Evolutionary conservation across 2,329 filamentous ascomycete species (phyloP), one percentile per base, ranked within the genome.

Genomic region (Byssothecium circinans): DNA sequence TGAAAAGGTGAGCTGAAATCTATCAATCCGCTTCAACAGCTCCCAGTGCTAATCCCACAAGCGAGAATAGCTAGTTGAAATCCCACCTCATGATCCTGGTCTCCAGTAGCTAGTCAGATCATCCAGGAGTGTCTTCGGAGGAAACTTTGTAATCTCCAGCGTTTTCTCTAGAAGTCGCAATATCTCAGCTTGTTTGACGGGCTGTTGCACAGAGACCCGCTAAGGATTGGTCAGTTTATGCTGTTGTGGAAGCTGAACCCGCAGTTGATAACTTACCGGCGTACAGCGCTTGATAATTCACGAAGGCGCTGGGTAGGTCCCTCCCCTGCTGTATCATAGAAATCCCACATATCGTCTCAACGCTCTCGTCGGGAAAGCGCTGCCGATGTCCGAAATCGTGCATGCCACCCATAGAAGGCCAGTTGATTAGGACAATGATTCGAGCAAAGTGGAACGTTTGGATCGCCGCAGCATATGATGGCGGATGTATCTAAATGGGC

Each of bases 401-500:
- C 38, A 78, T 74, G 0, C 78, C 79, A 2, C 77, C 76, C 10
- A 71, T 67, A 0, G 75, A 76, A 1, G 80, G 80, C 38, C 78
- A 74, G 42, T 82, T 76, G 39, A 82, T 71, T 1, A 80, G 66
- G 1, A 82, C 71, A 0, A 83, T 65, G 35, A 82, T 78, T 8
- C 75, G 72, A 0, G 80, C 78, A 49, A 81, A 78, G 53, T 75
- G 74, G 52, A 80, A 77, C 12, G 77, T 73, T 53, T 82, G 80
- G 5, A 82, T 60, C 0, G 79, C 75, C 11, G 76, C 74, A 1
- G 71, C 72, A 46, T 65, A 53, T 1, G 58, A 61, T 2, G 63
- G 60, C 23, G 63, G 61, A 43, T 69, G 61, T 30, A 68, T 64
- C 62, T 58, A 65, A 35, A 64, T 60, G 1, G 58, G 61, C 6